Base-by-base conservation (phyloP, 164 flowering plant species). In the Echeveria elegans region DNA sequence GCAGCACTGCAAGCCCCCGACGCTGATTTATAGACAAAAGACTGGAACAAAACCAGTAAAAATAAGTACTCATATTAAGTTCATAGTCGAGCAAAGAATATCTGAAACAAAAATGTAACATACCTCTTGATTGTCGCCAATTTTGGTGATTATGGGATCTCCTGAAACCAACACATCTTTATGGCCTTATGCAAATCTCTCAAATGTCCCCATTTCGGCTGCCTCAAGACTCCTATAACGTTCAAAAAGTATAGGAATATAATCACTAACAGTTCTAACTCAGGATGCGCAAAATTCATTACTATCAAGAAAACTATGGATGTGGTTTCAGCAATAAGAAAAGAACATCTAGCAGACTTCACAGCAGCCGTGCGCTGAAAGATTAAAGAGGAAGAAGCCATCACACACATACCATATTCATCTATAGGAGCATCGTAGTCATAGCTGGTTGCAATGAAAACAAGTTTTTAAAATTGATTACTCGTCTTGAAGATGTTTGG, bases 1-100 rank as follows among this genome's bases (percentile, higher is more conserved):
- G 97, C 97, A 68, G 97, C 88, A 81, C 61, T 56, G 30, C 98
- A 93, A 23, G 76, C 74, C 16, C 91, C 85, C 7, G 91, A 72
- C 2, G 75, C 65, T 32, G 88, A 71, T 68, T 65, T 72, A 78
- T 75, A 90, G 5, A 86, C 93, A 76, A 85, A 91, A 79, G 88
- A 86, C 97, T 91, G 70, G 21, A 52, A 68, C 65, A 21, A 41
- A 58, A 28, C 18, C 15, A 62, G 23, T 38, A 36, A 19, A 23
- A 47, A 41, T 9, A 23, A 38, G 29, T 1, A 60, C 37, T 6
- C 36, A 23, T 12, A 11, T 34, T 34, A 12, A 1, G 9, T 18
- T 64, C 47, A 52, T 12, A 18, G 2, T 36, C 28, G 28, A 28
- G 28, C 31, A 50, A 6, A 12, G 9, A 32, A 31, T 18, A 69